Base-by-base conservation (phyloP, 371 early-diverging fungal genomes). In the Blakeslea trispora region DNA sequence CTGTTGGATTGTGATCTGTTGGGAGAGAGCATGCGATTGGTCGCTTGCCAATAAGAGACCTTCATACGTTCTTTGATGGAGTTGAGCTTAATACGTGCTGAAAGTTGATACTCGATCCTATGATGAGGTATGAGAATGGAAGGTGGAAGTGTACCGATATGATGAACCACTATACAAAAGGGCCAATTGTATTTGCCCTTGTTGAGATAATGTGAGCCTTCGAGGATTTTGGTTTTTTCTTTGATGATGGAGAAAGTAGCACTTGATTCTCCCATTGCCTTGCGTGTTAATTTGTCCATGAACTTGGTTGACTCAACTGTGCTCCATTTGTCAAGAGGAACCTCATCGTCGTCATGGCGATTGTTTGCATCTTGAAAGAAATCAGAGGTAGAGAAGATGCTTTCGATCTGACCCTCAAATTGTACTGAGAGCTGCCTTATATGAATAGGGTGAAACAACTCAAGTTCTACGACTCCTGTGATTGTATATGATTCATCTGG, bases 41-140 rank as follows among this genome's bases (percentile, higher is more conserved):
- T 35, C 1, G 46, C 53, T 50, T 68, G 60, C 66, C 66, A 66
- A 32, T 61, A 71, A 8, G 60, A 41, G 28, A 72, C 17, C 51
- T 61, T 63, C n/a, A 68, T 22, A 15, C 60, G 55, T 35, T 74
- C 74, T 4, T 49, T 35, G 2, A 69, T 34, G 1, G 70, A 69
- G 10, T 61, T 57, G 3, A 66, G 35, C 35, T 60, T 68, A 24
- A 74, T 42, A n/a, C 53, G 32, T 1, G 66, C 71, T 7, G 50
- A 61, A 10, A 74, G 54, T 14, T 49, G 39, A 21, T 74, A 74
- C 3, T 39, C 49, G 11, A 74, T 66, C 11, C 52, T 46, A 41
- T 74, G 74, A 18, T 61, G 68, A 0, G 74, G 71, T 5, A 62
- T 44, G 11, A 66, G 40, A 0, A 71, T 13, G 0, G 68, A 63